Evolutionary conservation across 495 filamentous ascomycete genomes (phyloP), one percentile per base, ranked within the genome.

Genomic region (Astrocystis sublimbata): DNA sequence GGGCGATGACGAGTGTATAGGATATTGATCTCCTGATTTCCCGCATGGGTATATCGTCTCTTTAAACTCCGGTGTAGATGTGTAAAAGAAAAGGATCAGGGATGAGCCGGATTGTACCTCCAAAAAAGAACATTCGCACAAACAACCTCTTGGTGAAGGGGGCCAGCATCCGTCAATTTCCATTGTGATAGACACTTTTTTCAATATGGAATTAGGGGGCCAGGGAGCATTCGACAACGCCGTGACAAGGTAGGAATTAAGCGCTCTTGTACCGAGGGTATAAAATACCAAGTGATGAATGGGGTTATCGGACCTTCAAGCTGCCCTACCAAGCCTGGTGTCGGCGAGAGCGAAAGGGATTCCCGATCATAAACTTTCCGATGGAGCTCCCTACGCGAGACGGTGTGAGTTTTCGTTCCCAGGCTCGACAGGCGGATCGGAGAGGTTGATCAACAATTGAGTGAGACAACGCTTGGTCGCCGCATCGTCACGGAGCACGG

Each of bases 401-500:
- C 60, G 60, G 31, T 62, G 60, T 42, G 61, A 62, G 50, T 78
- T 72, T 57, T 69, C 68, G 58, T 57, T 73, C 62, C 56, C 70
- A 46, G 73, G 64, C 55, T 94, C 92, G 60, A 89, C 87, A 62
- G 94, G 89, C 71, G 91, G 92, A 76, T 99, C 94, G 30, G 92
- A 94, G 46, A 99, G 86, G 73, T 97, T 97, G 78, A 99, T 96
- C 57, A 98, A 79, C 38, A 99, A 87, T 76, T 98, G 94, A 7
- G 93, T 92, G 31, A 99, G 87, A 73, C 94, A 99, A 58, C 94
- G 91, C 78, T 99, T 99, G 3, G 96, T 99, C 5, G 96, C 94
- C 8, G 94, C 96, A 66, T 99, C 94, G 69, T 98, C 94, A 55
- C 94, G 91, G 38, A 99, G 87, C 33, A 99, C 93, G 0, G 92